phyloP scores from a whole-genome alignment of 208 protist species.

The Leishmania guyanensis region DNA sequence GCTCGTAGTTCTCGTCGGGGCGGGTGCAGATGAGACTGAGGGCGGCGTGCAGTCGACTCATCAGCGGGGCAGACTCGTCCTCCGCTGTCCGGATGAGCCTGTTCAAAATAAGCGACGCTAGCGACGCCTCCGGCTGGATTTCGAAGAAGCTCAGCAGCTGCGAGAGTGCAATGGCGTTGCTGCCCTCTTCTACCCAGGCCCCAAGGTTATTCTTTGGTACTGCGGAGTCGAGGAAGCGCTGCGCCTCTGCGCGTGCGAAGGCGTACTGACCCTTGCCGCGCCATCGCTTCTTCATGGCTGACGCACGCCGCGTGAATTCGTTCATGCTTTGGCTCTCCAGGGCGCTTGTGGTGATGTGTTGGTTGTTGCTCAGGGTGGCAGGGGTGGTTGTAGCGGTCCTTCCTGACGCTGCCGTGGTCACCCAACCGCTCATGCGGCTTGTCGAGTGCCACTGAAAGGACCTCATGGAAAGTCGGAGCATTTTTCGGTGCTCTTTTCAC shows the following conservation, averaged over 20 bases:
- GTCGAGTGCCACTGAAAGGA: constrained; percentile 4
- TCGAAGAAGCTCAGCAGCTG: constrained; percentile 81
- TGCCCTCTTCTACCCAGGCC: constrained; percentile 74
- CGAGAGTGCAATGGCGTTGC: constrained; percentile 72
- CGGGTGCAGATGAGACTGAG: constrained; percentile 39
- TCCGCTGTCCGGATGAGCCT: constrained; percentile 65
- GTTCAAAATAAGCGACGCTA: constrained; percentile 64
- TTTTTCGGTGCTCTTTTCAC: background rate
- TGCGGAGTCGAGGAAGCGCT: constrained; percentile 81
- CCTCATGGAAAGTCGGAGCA: constrained; percentile 7
- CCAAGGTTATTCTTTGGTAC: constrained; percentile 63
- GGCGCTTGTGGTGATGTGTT: background rate
- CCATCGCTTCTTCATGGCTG: constrained; percentile 66
- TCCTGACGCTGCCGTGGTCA: background rate
- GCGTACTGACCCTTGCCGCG: constrained; percentile 62
- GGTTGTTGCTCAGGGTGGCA: background rate
- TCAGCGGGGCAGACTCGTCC: constrained; percentile 26
- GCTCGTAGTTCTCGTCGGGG: constrained; percentile 80
- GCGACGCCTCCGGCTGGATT: constrained; percentile 64
- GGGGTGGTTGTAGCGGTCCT: background rate
- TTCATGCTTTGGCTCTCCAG: background rate
- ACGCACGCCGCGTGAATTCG: constrained; percentile 21
- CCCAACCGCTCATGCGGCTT: constrained; percentile 5
- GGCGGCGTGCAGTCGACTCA: constrained; percentile 40
- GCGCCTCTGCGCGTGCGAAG: constrained; percentile 68